These are phyloP conservation scores for Chlamydomonas applanata DNA, from an alignment of 139 green algal genomes.

Conservation along the genomic window DNA sequence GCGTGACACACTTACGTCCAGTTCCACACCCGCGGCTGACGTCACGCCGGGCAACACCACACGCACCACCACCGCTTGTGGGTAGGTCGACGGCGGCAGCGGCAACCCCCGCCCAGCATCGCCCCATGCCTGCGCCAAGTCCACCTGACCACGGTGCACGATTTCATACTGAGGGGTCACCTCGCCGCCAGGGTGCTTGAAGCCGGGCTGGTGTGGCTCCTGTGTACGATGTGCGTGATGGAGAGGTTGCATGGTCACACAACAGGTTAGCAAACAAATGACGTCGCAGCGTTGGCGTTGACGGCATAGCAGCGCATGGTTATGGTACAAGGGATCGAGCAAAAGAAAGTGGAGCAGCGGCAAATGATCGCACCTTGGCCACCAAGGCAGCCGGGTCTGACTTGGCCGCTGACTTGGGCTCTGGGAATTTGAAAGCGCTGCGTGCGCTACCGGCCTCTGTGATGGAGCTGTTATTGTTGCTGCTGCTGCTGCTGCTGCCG, in stretches of 20 bases:
- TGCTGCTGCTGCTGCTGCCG: not conserved
- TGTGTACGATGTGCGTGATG: slow-evolving; percentile 3
- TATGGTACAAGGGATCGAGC: no score
- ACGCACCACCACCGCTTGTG: slow-evolving; percentile 52
- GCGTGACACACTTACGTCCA: slow-evolving; percentile 40
- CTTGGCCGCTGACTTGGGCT: not conserved
- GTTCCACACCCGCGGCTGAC: slow-evolving; percentile 36
- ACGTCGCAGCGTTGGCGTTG: no score
- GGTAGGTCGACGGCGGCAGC: not conserved
- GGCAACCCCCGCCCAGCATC: slow-evolving; percentile 30
- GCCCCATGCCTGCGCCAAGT: slow-evolving; percentile 47
- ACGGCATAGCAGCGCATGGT: no score
- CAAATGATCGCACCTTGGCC: no score
- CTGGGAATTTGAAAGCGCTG: slow-evolving; percentile 6
- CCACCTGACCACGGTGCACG: slow-evolving; percentile 33
- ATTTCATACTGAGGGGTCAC: slow-evolving; percentile 39
- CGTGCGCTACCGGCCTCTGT: not conserved
- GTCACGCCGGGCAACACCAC: slow-evolving; percentile 46
- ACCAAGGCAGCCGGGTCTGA: not conserved
- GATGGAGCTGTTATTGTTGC: not conserved
- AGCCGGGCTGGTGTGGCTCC: slow-evolving; percentile 28
- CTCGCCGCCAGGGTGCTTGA: slow-evolving; percentile 27
- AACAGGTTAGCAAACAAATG: no score
- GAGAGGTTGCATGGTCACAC: no score
- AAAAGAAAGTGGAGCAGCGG: no score